Evolutionary conservation across 2,329 filamentous ascomycete species (phyloP).

Genomic region (Tolypocladium endophyticum): DNA sequence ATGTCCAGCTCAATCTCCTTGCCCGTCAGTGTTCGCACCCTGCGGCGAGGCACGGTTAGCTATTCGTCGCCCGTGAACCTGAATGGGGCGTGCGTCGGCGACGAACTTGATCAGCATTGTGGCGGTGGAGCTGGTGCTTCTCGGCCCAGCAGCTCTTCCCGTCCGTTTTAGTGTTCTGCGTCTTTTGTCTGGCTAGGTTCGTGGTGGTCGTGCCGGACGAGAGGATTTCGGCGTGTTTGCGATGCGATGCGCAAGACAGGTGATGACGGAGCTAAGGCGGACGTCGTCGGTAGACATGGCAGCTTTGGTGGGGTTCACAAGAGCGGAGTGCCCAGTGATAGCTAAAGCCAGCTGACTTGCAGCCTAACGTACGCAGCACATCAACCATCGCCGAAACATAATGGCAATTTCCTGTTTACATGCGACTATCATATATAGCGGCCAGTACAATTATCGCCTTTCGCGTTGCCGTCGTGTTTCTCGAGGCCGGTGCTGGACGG

Average conservation of each 20-base stretch:
- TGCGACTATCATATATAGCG: neutral
- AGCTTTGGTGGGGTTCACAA: neutral
- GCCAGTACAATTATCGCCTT: neutral
- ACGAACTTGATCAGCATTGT: conserved; percentile 41
- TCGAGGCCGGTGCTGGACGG: neutral
- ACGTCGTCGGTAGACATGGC: neutral
- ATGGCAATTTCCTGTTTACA: neutral
- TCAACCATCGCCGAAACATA: neutral
- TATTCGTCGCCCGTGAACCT: neutral
- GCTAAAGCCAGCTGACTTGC: neutral
- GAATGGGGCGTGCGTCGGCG: neutral
- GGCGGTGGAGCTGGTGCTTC: neutral
- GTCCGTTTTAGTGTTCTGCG: neutral
- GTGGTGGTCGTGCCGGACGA: neutral
- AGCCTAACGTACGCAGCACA: neutral
- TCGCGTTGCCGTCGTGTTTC: neutral
- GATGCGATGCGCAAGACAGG: neutral
- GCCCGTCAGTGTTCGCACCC: conserved; percentile 93
- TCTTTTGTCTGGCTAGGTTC: neutral
- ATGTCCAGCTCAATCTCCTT: conserved; percentile 99
- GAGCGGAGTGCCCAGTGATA: neutral
- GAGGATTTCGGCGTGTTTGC: neutral
- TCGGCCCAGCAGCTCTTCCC: neutral
- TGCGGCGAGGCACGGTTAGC: conserved; percentile 23
- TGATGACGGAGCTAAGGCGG: neutral